Evolutionary conservation across 495 filamentous ascomycete genomes (phyloP).

Genomic region (Poronia punctata): DNA sequence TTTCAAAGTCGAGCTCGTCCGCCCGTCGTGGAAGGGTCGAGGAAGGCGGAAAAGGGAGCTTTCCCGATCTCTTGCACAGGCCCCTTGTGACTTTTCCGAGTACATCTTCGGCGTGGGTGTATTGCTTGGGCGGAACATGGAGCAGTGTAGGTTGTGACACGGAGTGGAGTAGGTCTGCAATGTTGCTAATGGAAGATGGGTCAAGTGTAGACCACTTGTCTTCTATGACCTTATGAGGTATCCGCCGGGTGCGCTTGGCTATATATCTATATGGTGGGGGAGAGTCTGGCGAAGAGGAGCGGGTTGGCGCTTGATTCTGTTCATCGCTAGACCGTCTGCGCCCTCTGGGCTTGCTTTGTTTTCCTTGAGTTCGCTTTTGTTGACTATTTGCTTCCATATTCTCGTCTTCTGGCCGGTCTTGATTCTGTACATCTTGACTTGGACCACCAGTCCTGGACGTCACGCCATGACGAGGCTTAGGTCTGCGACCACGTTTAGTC

Average conservation of each 20-base stretch:
- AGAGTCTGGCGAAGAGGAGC: conserved; percentile 16
- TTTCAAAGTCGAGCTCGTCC: conserved; percentile 40
- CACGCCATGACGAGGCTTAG: too few species aligned
- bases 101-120: conserved; percentile 29
- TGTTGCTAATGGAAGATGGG: conserved; percentile 26
- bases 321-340: conserved; percentile 9
- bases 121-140: conserved; percentile 28
- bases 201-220: conserved; percentile 41
- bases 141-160: conserved; percentile 33
- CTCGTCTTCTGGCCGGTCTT: conserved; percentile 10
- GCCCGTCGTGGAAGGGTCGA: conserved; percentile 25
- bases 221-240: conserved; percentile 35
- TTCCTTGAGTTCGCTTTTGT: conserved; percentile 6
- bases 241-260: conserved; percentile 29
- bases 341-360: conserved; percentile 1
- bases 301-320: conserved; percentile 14
- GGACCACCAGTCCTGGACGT: too few species aligned
- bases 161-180: conserved; percentile 32
- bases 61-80: conserved; percentile 6
- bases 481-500: too few species aligned
- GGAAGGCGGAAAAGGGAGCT: conserved; percentile 32
- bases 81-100: conserved; percentile 6
- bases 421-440: too few species aligned
- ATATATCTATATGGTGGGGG: conserved; percentile 31
- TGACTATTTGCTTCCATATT: neutral